Percentiles rank a stretch among this genome's conserved stretches.
Conservation (phyloP, 176 grass and related monocot genomes). For the Cenchrus fungigraminus region DNA sequence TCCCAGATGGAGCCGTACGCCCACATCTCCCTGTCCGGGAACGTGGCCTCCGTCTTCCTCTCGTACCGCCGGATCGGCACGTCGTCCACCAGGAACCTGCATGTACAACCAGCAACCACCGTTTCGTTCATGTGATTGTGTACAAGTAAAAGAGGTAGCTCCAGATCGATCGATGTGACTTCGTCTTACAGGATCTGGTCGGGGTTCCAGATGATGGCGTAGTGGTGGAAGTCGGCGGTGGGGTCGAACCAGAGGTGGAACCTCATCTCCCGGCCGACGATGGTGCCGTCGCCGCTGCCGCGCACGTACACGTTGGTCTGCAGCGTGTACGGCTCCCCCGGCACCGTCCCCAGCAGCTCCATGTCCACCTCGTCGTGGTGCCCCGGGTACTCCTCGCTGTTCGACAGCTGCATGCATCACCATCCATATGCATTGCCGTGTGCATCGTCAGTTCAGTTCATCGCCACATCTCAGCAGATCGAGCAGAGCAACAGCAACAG, state of each 20-base stretch:
- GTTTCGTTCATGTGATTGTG: background rate
- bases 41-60: slow-evolving; percentile 56
- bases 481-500: background rate
- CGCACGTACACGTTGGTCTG: slow-evolving; percentile 76
- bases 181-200: slow-evolving; percentile 60
- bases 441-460: background rate
- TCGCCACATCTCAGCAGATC: background rate
- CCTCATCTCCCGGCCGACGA: slow-evolving; percentile 72
- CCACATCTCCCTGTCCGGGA: slow-evolving; percentile 60
- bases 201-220: slow-evolving; percentile 64
- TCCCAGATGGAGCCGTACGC: slow-evolving; percentile 74
- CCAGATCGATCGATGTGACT: no score
- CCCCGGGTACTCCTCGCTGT: slow-evolving; percentile 56
- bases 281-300: slow-evolving; percentile 58
- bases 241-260: slow-evolving; percentile 90
- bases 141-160: no score
- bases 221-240: slow-evolving; percentile 68
- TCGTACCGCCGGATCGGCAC: slow-evolving; percentile 66
- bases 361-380: slow-evolving; percentile 74
- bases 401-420: slow-evolving; percentile 50
- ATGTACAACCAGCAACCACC: no score
- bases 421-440: no score
- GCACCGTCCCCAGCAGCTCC: slow-evolving; percentile 66
- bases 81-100: slow-evolving; percentile 73
- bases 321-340: slow-evolving; percentile 64